Evolutionary conservation across 192 early-diverging fungal species (phyloP), one percentile per base, ranked within the genome.

Genomic region (Gonapodya prolifera): DNA sequence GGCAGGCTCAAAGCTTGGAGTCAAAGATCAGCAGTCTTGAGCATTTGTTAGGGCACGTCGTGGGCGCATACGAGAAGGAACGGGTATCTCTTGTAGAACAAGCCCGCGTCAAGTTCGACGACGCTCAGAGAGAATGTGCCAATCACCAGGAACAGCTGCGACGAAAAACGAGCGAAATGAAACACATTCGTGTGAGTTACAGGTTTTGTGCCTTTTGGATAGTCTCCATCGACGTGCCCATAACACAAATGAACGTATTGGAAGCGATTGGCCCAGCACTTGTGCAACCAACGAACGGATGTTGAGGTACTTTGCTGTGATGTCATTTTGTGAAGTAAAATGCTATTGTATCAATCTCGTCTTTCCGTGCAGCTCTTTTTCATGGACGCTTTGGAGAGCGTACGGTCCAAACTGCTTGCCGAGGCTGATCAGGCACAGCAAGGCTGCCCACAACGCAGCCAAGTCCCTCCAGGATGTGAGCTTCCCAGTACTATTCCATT

Each of bases 261-360:
- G 31, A 35, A 89, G 88, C 75, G 88, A 45, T 79, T 90, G 13
- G 89, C 89, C 1, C 88, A 89, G 77, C 88, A 90, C 70, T 82
- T 90, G 69, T 78, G 89, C 1, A 85, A 90, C 73, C 89, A 90
- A 80, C 80, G 89, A 34, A 86, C 88, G 1, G 88, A 89, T n/a
- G n/a, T n/a, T n/a, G n/a, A n/a, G n/a, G n/a, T n/a, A n/a, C n/a
- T n/a, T n/a, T n/a, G n/a, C n/a, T n/a, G n/a, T n/a, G n/a, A n/a
- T n/a, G n/a, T n/a, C n/a, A n/a, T n/a, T n/a, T n/a, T n/a, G n/a
- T n/a, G n/a, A n/a, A n/a, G n/a, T n/a, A n/a, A n/a, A n/a, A n/a
- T n/a, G n/a, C n/a, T n/a, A n/a, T n/a, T n/a, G n/a, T n/a, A n/a
- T n/a, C n/a, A n/a, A n/a, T n/a, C n/a, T n/a, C n/a, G n/a, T n/a